phyloP scores from a whole-genome alignment of 2,329 filamentous ascomycete species.

The Elsinoe ampelina region DNA sequence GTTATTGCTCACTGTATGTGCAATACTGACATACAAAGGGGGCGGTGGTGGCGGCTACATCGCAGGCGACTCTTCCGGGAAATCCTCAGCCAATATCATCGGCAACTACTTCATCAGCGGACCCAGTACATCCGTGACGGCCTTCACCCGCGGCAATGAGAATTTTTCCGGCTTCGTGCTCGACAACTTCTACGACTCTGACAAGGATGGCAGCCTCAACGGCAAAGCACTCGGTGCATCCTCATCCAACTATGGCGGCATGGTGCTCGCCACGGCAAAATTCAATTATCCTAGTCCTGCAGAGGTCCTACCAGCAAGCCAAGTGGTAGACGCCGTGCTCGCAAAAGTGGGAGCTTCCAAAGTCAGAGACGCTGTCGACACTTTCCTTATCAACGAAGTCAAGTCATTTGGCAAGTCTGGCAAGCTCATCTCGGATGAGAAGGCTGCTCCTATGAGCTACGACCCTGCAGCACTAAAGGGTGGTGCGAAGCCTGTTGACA shows the following conservation, averaged over 20 bases:
- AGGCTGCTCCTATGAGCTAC: conserved; percentile 2
- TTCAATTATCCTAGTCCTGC: conserved; percentile 4
- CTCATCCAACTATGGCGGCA: conserved; percentile 4
- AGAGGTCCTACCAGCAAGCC: not conserved
- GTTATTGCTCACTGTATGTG: not conserved
- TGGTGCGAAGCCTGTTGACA: not conserved
- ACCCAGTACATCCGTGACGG: conserved; percentile 3
- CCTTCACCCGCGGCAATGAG: conserved; percentile 5
- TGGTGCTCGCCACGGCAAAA: not conserved
- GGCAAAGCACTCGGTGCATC: not conserved
- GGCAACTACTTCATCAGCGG: conserved; percentile 8
- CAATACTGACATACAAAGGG: not conserved
- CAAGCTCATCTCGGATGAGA: conserved; percentile 6
- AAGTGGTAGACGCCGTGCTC: conserved; percentile 5
- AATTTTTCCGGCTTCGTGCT: conserved; percentile 8
- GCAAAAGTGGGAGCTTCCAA: not conserved
- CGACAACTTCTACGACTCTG: conserved; percentile 7
- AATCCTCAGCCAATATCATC: conserved; percentile 5
- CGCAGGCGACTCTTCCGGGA: conserved; percentile 2
- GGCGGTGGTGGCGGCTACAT: conserved; percentile 8
- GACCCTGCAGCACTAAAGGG: conserved; percentile 7
- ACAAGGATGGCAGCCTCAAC: conserved; percentile 6
- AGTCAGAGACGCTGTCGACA: not conserved
- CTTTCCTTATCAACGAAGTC: conserved; percentile 6
- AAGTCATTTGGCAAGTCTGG: conserved; percentile 6